Evolutionary conservation across 768 basidiomycete species (phyloP).

Genomic region (Lactifluus piperatus): DNA sequence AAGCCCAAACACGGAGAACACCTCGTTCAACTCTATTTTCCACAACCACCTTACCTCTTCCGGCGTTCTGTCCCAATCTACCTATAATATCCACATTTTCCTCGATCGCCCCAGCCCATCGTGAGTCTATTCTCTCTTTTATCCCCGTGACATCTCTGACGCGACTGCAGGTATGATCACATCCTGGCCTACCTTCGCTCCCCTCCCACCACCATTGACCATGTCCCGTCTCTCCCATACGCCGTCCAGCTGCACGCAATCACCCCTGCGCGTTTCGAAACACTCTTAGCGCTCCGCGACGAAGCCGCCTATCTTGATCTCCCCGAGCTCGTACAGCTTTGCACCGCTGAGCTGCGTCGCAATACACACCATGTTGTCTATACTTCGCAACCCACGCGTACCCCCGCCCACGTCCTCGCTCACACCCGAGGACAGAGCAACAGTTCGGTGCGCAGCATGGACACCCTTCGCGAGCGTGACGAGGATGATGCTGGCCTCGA

Average conservation of each 20-base stretch:
- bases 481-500: conserved; percentile 26
- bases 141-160: background rate
- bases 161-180: conserved; percentile 49
- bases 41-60: conserved; percentile 55
- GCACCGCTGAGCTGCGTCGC: conserved; percentile 58
- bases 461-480: conserved; percentile 48
- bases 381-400: conserved; percentile 15
- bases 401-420: conserved; percentile 25
- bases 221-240: conserved; percentile 49
- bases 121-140: conserved; percentile 36
- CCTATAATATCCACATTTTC: conserved; percentile 55
- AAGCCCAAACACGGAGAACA: conserved; percentile 40
- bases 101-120: conserved; percentile 73
- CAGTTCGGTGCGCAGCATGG: conserved; percentile 51
- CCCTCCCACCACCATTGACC: conserved; percentile 35
- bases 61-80: conserved; percentile 41
- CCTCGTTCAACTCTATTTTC: conserved; percentile 43
- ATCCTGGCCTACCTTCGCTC: conserved; percentile 67
- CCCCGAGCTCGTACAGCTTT: conserved; percentile 52
- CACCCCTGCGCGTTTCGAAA: conserved; percentile 40
- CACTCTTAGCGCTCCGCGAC: conserved; percentile 66
- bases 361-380: conserved; percentile 21
- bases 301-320: conserved; percentile 73
- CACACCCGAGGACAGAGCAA: conserved; percentile 39
- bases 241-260: conserved; percentile 39